These are phyloP conservation scores for Yamadazyma philogaea DNA, from an alignment of 805 yeast genomes.

Conservation along the genomic window DNA sequence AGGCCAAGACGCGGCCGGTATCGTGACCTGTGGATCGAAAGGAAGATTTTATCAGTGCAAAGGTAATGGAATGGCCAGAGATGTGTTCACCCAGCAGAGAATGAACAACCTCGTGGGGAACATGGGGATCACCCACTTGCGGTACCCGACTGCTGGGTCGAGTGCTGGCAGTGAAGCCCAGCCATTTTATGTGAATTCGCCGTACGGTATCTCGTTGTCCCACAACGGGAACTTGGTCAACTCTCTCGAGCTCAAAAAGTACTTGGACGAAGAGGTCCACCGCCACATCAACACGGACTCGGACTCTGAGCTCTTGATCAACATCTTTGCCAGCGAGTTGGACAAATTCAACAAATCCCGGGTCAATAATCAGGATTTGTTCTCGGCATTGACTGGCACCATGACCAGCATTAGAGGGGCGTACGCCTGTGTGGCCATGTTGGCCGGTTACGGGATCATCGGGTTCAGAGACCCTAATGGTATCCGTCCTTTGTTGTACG, in stretches of 20 bases:
- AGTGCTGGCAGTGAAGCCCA: slow-evolving; percentile 96
- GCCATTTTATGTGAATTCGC: slow-evolving; percentile 96
- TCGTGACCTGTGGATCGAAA: slow-evolving; percentile 89
- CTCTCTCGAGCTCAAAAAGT: slow-evolving; percentile 68
- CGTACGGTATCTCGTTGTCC: slow-evolving; percentile 85
- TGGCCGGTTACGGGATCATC: slow-evolving; percentile 93
- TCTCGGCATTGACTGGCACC: slow-evolving; percentile 81
- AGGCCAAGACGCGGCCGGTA: slow-evolving; percentile 99
- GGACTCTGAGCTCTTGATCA: slow-evolving; percentile 86
- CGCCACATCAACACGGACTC: slow-evolving; percentile 97
- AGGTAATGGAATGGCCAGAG: slow-evolving; percentile 98
- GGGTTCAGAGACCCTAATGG: slow-evolving; percentile 98
- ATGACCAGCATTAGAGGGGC: slow-evolving; percentile 86
- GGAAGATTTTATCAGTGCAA: slow-evolving; percentile 96
- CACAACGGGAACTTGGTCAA: slow-evolving; percentile 97
- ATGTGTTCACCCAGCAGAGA: slow-evolving; percentile 85
- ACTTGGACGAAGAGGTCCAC: slow-evolving; percentile 90
- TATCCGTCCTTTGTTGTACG: slow-evolving; percentile 84
- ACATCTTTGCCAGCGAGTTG: slow-evolving; percentile 87
- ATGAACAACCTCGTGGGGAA: slow-evolving; percentile 80
- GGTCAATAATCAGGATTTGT: slow-evolving; percentile 86
- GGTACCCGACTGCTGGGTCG: slow-evolving; percentile 98
- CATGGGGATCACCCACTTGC: slow-evolving; percentile 91
- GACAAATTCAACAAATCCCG: slow-evolving; percentile 90
- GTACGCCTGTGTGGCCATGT: slow-evolving; percentile 92